Base-by-base conservation (phyloP, 2,329 filamentous ascomycete genomes). In the Xylariaceae sp. region DNA sequence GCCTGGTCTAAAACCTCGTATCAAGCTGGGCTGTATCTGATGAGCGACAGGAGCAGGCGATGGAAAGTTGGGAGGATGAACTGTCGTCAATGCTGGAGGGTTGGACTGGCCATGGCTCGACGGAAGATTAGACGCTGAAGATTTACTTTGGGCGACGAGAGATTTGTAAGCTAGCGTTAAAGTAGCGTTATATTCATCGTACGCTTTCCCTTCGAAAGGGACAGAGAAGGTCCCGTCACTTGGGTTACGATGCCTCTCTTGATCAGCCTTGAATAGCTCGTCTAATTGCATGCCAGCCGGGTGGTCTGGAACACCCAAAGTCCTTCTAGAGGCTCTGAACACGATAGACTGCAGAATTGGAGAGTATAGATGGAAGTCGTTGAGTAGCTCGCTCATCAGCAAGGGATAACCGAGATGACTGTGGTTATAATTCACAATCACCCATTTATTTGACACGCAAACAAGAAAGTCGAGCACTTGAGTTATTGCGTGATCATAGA, bases 351-450 rank as follows among this genome's bases (percentile, higher is more conserved):
- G 81, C 6, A 88, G 68, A 1, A 77, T 72, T 0, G 71, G 64
- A 0, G 84, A 87, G 6, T 64, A 66, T 10, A 86, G 66, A 5
- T 67, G 64, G 29, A 87, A 73, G 10, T 68, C 60, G n/a, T 67
- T 64, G 4, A 75, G 66, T 23, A 88, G 69, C 61, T 88, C 85
- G 47, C 77, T 74, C 27, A 82, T 75, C n/a, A 85, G 69, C 4
- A 84, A 79, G 3, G 84, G 84, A 59, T 77, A 81, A 2, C 68
- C 67, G 33, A 76, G 71, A 16, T 39, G 29, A 21, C 56, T 62
- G 58, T 77, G 75, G 18, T 71, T 68, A 4, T 49, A 65, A 21
- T 69, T 68, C 39, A 78, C 70, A 3, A 36, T 5, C 1, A 55
- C 21, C 77, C 79, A 82, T 13, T 69, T 61, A 16, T 64, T 57